Evolutionary conservation across 1,284 basidiomycete species (phyloP), one percentile per base, ranked within the genome.

Genomic region (Rhodotorula sp.): DNA sequence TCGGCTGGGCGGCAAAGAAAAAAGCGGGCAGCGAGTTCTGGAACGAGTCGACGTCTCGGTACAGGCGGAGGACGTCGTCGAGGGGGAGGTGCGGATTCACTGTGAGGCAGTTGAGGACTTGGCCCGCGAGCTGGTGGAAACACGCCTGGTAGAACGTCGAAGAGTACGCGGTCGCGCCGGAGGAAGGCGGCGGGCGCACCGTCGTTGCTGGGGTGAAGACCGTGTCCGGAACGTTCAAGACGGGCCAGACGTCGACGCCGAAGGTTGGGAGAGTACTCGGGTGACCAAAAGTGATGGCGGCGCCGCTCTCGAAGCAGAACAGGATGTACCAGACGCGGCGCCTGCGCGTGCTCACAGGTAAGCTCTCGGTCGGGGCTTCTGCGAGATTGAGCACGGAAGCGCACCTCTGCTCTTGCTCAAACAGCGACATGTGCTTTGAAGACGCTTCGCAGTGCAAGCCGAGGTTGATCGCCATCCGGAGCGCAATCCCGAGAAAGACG

Each of bases 291-390:
- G 78, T 79, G 58, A 77, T 67, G 19, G 45, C 31, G 21, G 54
- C 19, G 8, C 62, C 62, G 5, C 48, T n/a, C 50, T 78, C 77
- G 59, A 78, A 78, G 23, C 71, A 70, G 68, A 68, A 77, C 10
- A 79, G 56, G 1, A 72, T 71, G 76, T 77, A 79, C 78, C 78
- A 79, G 8, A 77, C 75, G 3, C 78, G 73, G 7, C 78, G 72
- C 57, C 77, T 64, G 62, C 26, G 5, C 6, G 23, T 26, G 4
- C 12, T 7, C 19, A 5, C 2, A 8, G 16, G 28, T 31, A 1
- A 23, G 60, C 26, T n/a, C 14, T n/a, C 14, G 21, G 21, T 16
- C 8, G 10, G 8, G 14, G 6, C 0, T 8, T n/a, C 2, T 5
- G 45, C 26, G 23, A 14, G 38, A 12, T 43, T 12, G 38, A 12